phyloP scores from a whole-genome alignment of 2,329 filamentous ascomycete species.

The Hysterium pulicare region DNA sequence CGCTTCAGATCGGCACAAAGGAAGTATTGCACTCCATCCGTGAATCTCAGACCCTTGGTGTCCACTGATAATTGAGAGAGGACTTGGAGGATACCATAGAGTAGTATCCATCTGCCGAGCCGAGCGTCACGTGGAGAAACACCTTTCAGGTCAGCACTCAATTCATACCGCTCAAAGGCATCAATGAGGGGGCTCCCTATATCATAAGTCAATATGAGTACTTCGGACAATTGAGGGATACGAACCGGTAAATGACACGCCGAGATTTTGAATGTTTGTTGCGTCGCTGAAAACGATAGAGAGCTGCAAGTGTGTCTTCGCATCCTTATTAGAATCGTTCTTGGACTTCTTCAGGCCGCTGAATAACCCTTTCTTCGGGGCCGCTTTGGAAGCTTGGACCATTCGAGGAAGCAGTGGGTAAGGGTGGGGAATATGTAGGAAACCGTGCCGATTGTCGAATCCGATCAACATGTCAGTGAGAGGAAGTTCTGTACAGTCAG shows the following conservation, averaged over 20 bases:
- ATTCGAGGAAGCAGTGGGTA: conserved; percentile 59
- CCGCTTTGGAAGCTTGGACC: conserved; percentile 19
- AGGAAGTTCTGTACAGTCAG: conserved; percentile 52
- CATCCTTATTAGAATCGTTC: conserved; percentile 29
- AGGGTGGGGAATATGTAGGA: conserved; percentile 53
- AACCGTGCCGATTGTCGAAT: conserved; percentile 61
- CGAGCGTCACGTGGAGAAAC: conserved; percentile 40
- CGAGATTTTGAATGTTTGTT: conserved; percentile 39
- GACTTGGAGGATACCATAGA: conserved; percentile 42
- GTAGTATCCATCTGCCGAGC: conserved; percentile 43
- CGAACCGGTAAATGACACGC: conserved; percentile 35
- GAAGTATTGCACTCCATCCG: conserved; percentile 38
- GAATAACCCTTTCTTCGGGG: conserved; percentile 34
- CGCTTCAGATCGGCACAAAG: conserved; percentile 38
- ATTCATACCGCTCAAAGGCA: conserved; percentile 41
- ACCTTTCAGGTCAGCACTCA: conserved; percentile 27
- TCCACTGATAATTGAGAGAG: conserved; percentile 43
- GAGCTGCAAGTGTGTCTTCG: conserved; percentile 38
- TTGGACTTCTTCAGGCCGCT: conserved; percentile 35
- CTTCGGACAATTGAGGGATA: not conserved
- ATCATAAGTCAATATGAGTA: conserved; percentile 4
- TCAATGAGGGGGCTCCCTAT: conserved; percentile 40
- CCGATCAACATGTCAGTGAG: conserved; percentile 64
- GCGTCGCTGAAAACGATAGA: conserved; percentile 39
- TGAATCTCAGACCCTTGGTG: conserved; percentile 36